These are phyloP conservation scores for Graphiopsis chlorocephala DNA, from an alignment of 2,329 filamentous ascomycete species.

Conservation along the genomic window DNA sequence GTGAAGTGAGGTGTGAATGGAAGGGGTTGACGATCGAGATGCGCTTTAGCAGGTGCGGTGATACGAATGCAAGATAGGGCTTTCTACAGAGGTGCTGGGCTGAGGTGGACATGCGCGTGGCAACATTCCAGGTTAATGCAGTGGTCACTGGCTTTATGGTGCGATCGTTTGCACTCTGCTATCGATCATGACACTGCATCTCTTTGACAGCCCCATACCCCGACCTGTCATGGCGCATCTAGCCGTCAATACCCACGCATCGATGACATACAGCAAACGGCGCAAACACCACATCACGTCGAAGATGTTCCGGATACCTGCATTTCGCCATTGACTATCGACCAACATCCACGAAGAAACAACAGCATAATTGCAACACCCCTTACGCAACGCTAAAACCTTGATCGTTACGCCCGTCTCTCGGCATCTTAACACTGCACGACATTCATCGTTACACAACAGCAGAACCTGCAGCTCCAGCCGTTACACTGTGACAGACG, in stretches of 20 bases:
- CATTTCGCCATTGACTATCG: conserved; percentile 10
- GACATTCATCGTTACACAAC: conserved; percentile 14
- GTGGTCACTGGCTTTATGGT: conserved; percentile 16
- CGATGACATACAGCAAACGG: conserved; percentile 3
- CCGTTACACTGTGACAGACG: conserved; percentile 12
- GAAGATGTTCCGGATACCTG: not conserved
- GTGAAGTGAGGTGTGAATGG: conserved; percentile 6
- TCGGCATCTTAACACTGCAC: conserved; percentile 7
- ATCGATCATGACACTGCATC: not conserved
- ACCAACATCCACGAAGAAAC: not conserved
- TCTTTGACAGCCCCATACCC: conserved; percentile 3
- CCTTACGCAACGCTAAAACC: conserved; percentile 4
- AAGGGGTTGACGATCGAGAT: not conserved
- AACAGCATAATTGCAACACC: not conserved
- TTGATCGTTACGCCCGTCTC: conserved; percentile 5
- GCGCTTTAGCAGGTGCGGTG: conserved; percentile 7
- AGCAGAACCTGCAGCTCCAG: not conserved
- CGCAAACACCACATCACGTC: not conserved
- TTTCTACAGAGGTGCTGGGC: conserved; percentile 1
- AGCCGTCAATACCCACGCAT: not conserved
- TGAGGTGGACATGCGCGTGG: conserved; percentile 9
- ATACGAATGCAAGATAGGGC: conserved; percentile 1
- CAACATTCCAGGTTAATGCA: conserved; percentile 15
- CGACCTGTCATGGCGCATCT: conserved; percentile 9
- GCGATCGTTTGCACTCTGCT: not conserved